Conservation (phyloP, 2,329 filamentous ascomycete genomes). For the Monosporascus sp. region DNA sequence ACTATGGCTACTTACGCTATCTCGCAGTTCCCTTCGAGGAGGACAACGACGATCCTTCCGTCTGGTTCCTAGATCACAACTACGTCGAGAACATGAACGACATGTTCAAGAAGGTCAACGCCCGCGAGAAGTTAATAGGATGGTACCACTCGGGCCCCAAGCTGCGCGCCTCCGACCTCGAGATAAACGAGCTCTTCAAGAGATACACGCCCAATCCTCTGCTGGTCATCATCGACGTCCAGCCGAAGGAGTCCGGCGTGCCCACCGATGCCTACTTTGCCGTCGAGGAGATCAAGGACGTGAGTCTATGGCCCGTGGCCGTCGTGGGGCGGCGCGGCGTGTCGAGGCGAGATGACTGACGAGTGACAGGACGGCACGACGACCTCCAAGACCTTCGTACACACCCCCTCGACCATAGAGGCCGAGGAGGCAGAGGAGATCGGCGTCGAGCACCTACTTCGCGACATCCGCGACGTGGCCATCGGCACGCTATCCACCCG, state of each 20-base stretch:
- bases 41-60: conserved; percentile 95
- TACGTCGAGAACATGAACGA: conserved; percentile 99
- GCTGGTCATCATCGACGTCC: conserved; percentile 96
- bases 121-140: conserved; percentile 95
- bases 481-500: conserved; percentile 94
- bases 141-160: conserved; percentile 99
- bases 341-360: too few species aligned
- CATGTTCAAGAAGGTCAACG: conserved; percentile 99
- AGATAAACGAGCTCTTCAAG: conserved; percentile 99
- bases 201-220: conserved; percentile 95
- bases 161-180: conserved; percentile 89
- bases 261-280: conserved; percentile 99
- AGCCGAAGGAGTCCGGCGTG: conserved; percentile 95
- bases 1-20: background rate
- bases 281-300: conserved; percentile 98
- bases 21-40: conserved; percentile 89
- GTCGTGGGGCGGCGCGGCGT: too few species aligned
- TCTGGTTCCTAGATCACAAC: conserved; percentile 99
- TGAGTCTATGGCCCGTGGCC: conserved; percentile 40
- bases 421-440: conserved; percentile 99
- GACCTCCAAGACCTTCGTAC: conserved; percentile 94
- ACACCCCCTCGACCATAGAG: conserved; percentile 97
- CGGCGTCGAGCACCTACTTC: conserved; percentile 92
- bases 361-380: conserved; percentile 81
- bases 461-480: conserved; percentile 96